phyloP scores from a whole-genome alignment of 2,329 filamentous ascomycete species.

The Trichophyton mentagrophytes region DNA sequence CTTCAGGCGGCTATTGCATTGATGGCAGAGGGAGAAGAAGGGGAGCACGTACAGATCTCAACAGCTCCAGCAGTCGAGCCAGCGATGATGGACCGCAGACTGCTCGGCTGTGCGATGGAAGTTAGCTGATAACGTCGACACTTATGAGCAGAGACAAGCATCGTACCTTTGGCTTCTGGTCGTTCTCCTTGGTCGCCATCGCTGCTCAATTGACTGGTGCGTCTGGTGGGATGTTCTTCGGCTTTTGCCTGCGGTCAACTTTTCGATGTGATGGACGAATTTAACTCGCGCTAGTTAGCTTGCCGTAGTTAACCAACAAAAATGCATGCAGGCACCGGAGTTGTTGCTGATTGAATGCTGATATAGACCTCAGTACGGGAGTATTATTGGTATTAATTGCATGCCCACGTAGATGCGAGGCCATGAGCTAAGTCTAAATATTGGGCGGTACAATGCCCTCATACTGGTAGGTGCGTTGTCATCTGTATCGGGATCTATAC shows the following conservation, averaged over 20 bases:
- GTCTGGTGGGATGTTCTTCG: not conserved
- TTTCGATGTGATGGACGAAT: not conserved
- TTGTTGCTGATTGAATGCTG: too few species aligned
- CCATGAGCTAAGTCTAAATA: too few species aligned
- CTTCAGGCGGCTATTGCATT: not conserved
- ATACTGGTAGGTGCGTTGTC: too few species aligned
- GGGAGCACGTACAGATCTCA: constrained; percentile 58
- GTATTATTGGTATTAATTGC: too few species aligned
- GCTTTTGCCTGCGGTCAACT: not conserved
- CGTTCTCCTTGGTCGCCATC: constrained; percentile 21
- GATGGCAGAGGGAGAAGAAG: not conserved
- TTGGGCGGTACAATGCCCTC: too few species aligned
- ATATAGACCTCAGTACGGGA: too few species aligned
- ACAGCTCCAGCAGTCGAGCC: constrained; percentile 88
- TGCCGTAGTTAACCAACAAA: too few species aligned
- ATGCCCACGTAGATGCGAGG: too few species aligned
- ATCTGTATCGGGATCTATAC: too few species aligned
- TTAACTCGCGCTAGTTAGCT: too few species aligned
- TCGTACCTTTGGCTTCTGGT: constrained; percentile 28
- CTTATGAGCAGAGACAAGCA: not conserved
- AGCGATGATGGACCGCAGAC: constrained; percentile 78
- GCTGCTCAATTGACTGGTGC: not conserved
- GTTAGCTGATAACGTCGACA: not conserved
- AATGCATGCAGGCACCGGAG: too few species aligned
- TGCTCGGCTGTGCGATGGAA: constrained; percentile 47